Base-by-base conservation (phyloP, 768 basidiomycete species). In the Rhodotorula sphaerocarpa region DNA sequence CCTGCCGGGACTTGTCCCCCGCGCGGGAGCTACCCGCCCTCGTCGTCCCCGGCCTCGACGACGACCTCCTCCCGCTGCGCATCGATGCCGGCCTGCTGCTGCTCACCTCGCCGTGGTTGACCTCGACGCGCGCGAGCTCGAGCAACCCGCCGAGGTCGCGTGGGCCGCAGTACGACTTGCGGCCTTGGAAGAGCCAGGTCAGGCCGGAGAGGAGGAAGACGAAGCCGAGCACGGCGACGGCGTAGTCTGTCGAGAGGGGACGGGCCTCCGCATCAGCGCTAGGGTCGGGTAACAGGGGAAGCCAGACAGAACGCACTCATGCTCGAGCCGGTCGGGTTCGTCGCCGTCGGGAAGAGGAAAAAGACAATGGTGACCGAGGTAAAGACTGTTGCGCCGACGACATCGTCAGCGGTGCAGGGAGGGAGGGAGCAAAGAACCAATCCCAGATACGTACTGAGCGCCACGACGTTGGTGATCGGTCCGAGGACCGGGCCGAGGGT, bases 331-430 rank as follows among this genome's bases (percentile, higher is more conserved):
- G 59, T 53, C 2, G 66, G 63, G 2, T 69, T 61, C 3, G 61
- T 50, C 9, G 23, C 57, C 21, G 72, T 69, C 18, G 72, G 72
- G 64, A 73, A 73, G 21, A 71, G 11, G 57, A 73, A 73, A 59
- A 71, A 71, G 39, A 69, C 63, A 25, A 61, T 69, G 27, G 69
- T 70, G 25, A 73, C 34, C 20, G 43, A 46, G 5, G 67, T 62
- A 47, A 71, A 73, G 27, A 23, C 41, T 39, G 16, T 39, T 9
- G 10, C 9, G 36, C 9, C 10, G 10, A 16, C 36, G 16, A 39
- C 36, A 39, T 39, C n/a, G 16, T 39, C 16, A 39, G 36, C 36
- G 36, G 36, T 9, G 36, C 36, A 39, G 36, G 36, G 36, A 39
- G n/a, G n/a, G n/a, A n/a, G n/a, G n/a, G n/a, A n/a, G n/a, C n/a